Evolutionary conservation across 2,329 filamentous ascomycete genomes (phyloP).

Genomic region (Fusarium sp.): DNA sequence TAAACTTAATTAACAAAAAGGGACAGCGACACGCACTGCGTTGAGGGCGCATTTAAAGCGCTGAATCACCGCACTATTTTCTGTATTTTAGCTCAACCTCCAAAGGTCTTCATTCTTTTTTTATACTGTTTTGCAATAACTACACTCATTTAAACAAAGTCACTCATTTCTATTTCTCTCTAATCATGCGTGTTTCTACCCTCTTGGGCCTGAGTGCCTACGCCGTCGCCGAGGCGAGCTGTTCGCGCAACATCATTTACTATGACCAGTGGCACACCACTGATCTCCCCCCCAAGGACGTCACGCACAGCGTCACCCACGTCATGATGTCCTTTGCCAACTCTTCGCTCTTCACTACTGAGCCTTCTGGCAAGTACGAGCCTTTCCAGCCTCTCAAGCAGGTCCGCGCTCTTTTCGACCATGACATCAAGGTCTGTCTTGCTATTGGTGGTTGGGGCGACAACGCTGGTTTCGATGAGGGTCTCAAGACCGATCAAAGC

Average conservation of each 20-base stretch:
- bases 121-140: background rate
- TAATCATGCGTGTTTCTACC: constrained; percentile 1
- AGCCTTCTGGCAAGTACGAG: constrained; percentile 52
- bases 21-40: background rate
- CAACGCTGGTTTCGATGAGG: constrained; percentile 63
- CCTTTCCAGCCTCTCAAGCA: constrained; percentile 64
- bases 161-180: background rate
- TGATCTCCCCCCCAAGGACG: constrained; percentile 48
- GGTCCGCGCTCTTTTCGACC: constrained; percentile 62
- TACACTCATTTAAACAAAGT: background rate
- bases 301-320: constrained; percentile 60
- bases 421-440: constrained; percentile 68
- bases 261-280: constrained; percentile 57
- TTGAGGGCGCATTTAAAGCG: background rate
- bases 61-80: background rate
- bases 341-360: constrained; percentile 58
- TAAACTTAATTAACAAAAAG: constrained; percentile 5
- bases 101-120: background rate
- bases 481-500: constrained; percentile 56
- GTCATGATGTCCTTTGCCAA: constrained; percentile 66
- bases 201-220: background rate
- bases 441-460: constrained; percentile 75
- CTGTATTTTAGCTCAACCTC: background rate
- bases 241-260: constrained; percentile 53
- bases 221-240: constrained; percentile 13